Base-by-base conservation (phyloP, 306 rosid genomes). In the Urtica urens region DNA sequence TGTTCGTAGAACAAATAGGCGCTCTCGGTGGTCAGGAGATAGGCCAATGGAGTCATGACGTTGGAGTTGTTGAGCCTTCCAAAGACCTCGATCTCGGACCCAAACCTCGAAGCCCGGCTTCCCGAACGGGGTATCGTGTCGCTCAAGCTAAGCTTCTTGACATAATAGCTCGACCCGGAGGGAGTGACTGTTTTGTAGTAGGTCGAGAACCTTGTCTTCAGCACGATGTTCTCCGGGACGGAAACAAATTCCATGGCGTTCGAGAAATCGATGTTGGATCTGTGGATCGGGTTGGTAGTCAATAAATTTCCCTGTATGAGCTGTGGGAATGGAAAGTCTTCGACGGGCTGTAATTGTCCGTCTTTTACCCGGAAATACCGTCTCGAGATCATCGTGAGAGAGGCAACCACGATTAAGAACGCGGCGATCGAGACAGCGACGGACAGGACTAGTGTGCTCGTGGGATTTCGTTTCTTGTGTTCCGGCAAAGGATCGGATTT, bases 31-130 rank as follows among this genome's bases (percentile, higher is more conserved):
- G 97, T 68, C 40, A 82, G 56, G 52, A 69, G 64, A 57, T 81
- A 81, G 46, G 82, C 97, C 59, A 90, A 59, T 56, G 97, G 95
- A 59, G 78, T 71, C 97, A 90, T 90, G 63, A 85, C 81, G 67
- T 81, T 84, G 40, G 97, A 79, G 67, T 90, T 90, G 80, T 71
- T 85, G 56, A 90, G 65, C 60, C 68, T 84, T 29, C 85, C 97
- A 62, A 79, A 70, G 22, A 43, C 55, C 63, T 73, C 81, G 15
- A 90, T 67, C 65, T 81, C 81, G 27, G 63, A 61, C 23, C 65
- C 70, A 23, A 84, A 84, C 45, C 55, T 79, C n/a, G n/a, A n/a
- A 35, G 71, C 79, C 20, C 55, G 72, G 55, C 73, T 81, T 10
- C 81, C 86, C 53, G 49, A 49, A 14, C 77, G 84, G 61, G 79